Conservation (phyloP, 2,329 filamentous ascomycete genomes). For the Karstenula rhodostoma region DNA sequence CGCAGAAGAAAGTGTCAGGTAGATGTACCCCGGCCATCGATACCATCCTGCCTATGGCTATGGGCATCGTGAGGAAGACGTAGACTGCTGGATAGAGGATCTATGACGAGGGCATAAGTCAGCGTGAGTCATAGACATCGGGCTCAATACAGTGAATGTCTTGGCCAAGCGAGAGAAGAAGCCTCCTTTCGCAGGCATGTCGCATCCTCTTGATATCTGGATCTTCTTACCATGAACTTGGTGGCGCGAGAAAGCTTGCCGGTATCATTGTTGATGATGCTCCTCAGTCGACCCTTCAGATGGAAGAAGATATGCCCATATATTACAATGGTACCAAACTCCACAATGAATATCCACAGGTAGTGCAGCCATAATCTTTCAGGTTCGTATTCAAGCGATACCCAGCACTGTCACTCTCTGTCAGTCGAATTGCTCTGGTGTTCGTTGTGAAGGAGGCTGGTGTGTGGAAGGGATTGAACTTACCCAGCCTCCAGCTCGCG, state of each 20-base stretch:
- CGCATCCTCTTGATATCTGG: background rate
- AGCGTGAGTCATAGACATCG: background rate
- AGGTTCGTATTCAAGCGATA: constrained; percentile 52
- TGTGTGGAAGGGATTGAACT: constrained; percentile 21
- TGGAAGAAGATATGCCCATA: constrained; percentile 60
- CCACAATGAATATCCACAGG: constrained; percentile 62
- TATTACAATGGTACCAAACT: constrained; percentile 60
- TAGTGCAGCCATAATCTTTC: constrained; percentile 62
- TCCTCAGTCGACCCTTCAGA: constrained; percentile 55
- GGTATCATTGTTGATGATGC: constrained; percentile 46
- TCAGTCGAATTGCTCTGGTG: background rate
- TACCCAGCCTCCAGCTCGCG: constrained; percentile 62
- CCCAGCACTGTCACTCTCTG: constrained; percentile 56
- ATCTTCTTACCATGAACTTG: constrained; percentile 58
- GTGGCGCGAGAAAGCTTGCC: constrained; percentile 51
- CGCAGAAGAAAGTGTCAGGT: constrained; percentile 64
- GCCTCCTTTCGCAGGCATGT: background rate
- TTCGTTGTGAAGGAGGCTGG: background rate
- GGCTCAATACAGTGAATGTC: background rate
- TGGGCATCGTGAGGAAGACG: constrained; percentile 69
- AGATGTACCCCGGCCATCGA: constrained; percentile 52
- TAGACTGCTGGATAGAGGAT: constrained; percentile 74
- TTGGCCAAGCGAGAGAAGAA: background rate
- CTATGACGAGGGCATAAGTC: background rate
- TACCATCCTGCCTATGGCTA: constrained; percentile 59